Evolutionary conservation across 768 basidiomycete species (phyloP).

Genomic region (Cystofilobasidium capitatum): DNA sequence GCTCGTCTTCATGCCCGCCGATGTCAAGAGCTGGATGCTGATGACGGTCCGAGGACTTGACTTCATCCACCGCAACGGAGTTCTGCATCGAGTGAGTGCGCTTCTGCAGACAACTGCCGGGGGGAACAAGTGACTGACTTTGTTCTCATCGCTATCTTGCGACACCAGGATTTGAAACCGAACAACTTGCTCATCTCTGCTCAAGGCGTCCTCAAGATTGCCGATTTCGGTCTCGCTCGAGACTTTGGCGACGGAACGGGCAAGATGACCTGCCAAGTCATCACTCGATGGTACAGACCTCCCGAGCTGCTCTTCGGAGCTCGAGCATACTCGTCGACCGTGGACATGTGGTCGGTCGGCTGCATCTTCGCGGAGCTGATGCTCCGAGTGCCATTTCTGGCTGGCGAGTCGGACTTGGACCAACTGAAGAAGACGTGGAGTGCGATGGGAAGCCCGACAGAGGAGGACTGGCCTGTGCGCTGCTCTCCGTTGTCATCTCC

Average conservation of each 20-base stretch:
- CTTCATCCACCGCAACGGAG: conserved; percentile 89
- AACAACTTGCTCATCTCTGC: conserved; percentile 93
- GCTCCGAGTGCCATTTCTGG: conserved; percentile 87
- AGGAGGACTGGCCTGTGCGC: conserved; percentile 91
- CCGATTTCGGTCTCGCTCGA: conserved; percentile 95
- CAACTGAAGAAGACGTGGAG: conserved; percentile 89
- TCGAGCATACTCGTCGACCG: conserved; percentile 78
- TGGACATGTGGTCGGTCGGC: conserved; percentile 95
- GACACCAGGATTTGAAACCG: conserved; percentile 83
- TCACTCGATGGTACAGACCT: conserved; percentile 97
- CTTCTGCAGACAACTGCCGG: too few species aligned
- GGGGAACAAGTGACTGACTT: too few species aligned
- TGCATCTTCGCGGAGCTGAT: conserved; percentile 97
- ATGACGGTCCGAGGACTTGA: conserved; percentile 98
- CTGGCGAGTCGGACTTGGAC: conserved; percentile 93
- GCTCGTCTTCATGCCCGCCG: conserved; percentile 83
- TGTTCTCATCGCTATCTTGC: background rate
- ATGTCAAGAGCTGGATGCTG: conserved; percentile 98
- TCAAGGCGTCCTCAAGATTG: conserved; percentile 86
- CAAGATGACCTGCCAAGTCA: conserved; percentile 97
- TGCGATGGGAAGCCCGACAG: conserved; percentile 89
- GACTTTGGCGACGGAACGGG: conserved; percentile 91
- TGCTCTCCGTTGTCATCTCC: background rate
- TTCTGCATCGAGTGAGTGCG: conserved; percentile 72
- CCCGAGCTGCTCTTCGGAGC: conserved; percentile 89